Percentiles rank a stretch among this genome's conserved stretches.
These are phyloP conservation scores for Striga asiatica DNA, from an alignment of 257 asterid genomes.

Conservation along the genomic window DNA sequence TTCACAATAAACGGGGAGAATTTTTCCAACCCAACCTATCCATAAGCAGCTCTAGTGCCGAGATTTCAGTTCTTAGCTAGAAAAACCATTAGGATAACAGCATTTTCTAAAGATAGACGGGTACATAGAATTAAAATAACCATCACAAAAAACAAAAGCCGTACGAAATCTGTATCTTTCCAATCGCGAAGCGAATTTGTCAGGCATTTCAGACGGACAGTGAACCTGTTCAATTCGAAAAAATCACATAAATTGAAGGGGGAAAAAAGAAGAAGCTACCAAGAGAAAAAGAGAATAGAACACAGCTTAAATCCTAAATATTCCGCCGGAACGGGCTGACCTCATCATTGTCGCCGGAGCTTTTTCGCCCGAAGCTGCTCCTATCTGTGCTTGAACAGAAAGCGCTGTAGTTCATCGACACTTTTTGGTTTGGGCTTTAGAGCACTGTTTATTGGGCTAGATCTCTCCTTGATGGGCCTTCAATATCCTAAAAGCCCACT, in stretches of 20 bases:
- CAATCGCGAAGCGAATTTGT: constrained; percentile 13
- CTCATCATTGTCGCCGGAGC: constrained; percentile 20
- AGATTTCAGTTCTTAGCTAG: background rate
- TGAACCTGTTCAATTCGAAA: constrained; percentile 21
- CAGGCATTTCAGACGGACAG: constrained; percentile 15
- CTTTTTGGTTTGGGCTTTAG: too few species aligned
- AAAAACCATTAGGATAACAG: background rate
- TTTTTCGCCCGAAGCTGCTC: constrained; percentile 1
- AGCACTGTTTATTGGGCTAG: too few species aligned
- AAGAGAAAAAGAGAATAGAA: background rate
- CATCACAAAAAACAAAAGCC: constrained; percentile 4
- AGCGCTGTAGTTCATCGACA: too few species aligned
- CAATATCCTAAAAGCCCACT: too few species aligned
- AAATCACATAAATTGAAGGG: background rate
- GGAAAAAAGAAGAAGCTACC: background rate
- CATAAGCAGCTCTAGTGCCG: background rate
- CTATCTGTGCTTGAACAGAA: too few species aligned
- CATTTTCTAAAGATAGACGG: background rate
- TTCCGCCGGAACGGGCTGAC: constrained; percentile 11
- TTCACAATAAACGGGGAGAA: background rate
- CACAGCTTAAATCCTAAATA: background rate
- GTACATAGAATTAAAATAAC: background rate
- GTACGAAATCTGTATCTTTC: constrained; percentile 15
- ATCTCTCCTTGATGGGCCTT: too few species aligned
- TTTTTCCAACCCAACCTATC: background rate